Base-by-base conservation (phyloP, 108 stramenopile genomes). In the Poteriospumella lacustris region DNA sequence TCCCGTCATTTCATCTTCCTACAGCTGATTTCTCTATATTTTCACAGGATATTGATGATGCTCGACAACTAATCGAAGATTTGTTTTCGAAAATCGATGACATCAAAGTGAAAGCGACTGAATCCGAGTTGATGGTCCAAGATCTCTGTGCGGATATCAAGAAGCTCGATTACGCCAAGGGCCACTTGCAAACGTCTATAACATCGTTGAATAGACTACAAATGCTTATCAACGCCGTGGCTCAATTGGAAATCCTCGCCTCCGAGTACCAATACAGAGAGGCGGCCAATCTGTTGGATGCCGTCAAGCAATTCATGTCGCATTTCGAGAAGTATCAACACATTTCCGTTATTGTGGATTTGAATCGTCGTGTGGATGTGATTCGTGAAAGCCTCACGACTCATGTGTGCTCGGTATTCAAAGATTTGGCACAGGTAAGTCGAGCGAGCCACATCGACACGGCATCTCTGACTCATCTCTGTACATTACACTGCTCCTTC, bases 131-230 rank as follows among this genome's bases (percentile, higher is more conserved):
- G 39, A 88, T 88, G 88, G 87, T 86, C n/a, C 85, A 87, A 75
- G 84, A 83, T 58, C 19, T 80, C 52, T 82, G 78, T 60, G 81
- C 88, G 26, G 98, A 99, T 86, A 96, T 99, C 89, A 96, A 95
- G 81, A 89, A 92, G 28, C 85, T 99, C 31, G 98, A 99, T 85
- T 89, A 85, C 77, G 96, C 96, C 79, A 99, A 99, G 86, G 87
- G 90, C 3, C 94, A 99, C 80, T 89, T 97, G 80, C 93, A 94
- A 59, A 83, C 87, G 19, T 96, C 96, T 19, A 97, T 99, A 75
- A 97, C 96, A 0, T 92, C 96, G 0, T 79, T 99, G 39, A 96
- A 97, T 75, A 81, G 93, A n/a, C 82, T 99, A 79, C 98, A 99
- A 85, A 97, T 99, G 98, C 80, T 99, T 34, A 78, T 94, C 29